Evolutionary conservation across 495 filamentous ascomycete genomes (phyloP), one percentile per base, ranked within the genome.

Genomic region (Cladorrhinum samala): DNA sequence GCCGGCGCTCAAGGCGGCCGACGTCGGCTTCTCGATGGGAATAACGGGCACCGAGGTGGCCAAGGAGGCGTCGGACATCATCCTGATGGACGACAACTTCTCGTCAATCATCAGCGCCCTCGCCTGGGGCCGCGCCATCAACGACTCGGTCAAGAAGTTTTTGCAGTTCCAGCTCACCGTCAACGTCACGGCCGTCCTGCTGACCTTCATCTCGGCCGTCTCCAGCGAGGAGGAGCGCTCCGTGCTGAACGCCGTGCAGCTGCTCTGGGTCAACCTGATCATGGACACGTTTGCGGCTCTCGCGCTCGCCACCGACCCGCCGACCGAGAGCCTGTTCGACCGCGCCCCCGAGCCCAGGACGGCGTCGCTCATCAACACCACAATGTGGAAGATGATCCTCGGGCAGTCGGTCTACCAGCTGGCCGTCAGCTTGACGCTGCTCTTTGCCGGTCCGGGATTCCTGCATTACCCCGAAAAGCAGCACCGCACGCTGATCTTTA

Each of bases 361-460:
- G n/a, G 81, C 84, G 36, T 76, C 82, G 3, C 76, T 93, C 8
- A 84, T 92, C 59, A 85, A 85, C 0, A 64, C 84, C 17, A 88
- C 81, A 16, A 93, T 93, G 88, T 91, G 88, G 88, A 93, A 92
- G 67, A 92, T 92, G 88, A 91, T 93, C 52, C 74, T 89, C 20
- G 88, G 87, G 16, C 87, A 93, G 62, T 81, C 88, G 3, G 71
- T 90, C 30, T 92, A 88, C 63, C 87, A 93, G 63, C 80, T 93
- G 1, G 75, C 68, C 16, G 73, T 88, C 33, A 88, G 85, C 1
- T 85, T 91, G 50, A 70, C 85, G 54, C 76, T 92, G 21, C 85
- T 88, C 69, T 93, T 88, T 55, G 86, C 75, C 2, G 84, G 84
- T 4, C 54, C 72, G 0, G 77, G 88, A 21, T 75, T 89, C 37